These are phyloP conservation scores for Microsporum audouinii DNA, from an alignment of 2,329 filamentous ascomycete species.

Conservation along the genomic window DNA sequence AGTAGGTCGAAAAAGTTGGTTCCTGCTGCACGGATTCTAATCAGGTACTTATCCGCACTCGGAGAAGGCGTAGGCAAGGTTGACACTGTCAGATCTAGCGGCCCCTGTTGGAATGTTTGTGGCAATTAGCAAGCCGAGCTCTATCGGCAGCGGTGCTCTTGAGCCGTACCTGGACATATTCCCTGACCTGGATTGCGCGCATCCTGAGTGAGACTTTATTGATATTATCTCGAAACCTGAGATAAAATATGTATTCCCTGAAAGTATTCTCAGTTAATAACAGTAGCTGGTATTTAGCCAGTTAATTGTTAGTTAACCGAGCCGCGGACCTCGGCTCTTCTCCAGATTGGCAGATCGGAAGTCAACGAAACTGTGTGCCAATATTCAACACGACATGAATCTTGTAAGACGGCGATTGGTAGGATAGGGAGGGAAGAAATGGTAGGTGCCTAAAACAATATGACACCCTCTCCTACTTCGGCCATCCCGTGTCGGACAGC, in stretches of 20 bases:
- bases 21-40: slow-evolving; percentile 74
- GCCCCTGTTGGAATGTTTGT: slow-evolving; percentile 44
- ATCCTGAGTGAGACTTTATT: slow-evolving; percentile 38
- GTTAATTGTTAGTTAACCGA: no score
- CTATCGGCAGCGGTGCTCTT: background rate
- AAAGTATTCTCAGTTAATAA: background rate
- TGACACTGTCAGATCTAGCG: slow-evolving; percentile 64
- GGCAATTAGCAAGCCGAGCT: background rate
- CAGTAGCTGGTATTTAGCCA: no score
- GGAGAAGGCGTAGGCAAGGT: slow-evolving; percentile 65
- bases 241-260: background rate
- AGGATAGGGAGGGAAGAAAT: background rate
- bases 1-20: slow-evolving; percentile 97
- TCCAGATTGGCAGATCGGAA: no score
- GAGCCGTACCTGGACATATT: slow-evolving; percentile 58
- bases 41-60: slow-evolving; percentile 63
- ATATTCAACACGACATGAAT: background rate
- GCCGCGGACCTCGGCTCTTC: no score
- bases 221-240: background rate
- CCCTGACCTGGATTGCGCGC: slow-evolving; percentile 61
- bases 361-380: background rate
- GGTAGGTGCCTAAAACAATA: background rate
- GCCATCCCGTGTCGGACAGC: background rate
- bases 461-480: background rate
- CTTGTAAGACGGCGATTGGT: background rate